Percentiles rank a stretch among this genome's conserved stretches.
phyloP scores from a whole-genome alignment of 139 green algal species.

The Edaphochlamys debaryana region DNA sequence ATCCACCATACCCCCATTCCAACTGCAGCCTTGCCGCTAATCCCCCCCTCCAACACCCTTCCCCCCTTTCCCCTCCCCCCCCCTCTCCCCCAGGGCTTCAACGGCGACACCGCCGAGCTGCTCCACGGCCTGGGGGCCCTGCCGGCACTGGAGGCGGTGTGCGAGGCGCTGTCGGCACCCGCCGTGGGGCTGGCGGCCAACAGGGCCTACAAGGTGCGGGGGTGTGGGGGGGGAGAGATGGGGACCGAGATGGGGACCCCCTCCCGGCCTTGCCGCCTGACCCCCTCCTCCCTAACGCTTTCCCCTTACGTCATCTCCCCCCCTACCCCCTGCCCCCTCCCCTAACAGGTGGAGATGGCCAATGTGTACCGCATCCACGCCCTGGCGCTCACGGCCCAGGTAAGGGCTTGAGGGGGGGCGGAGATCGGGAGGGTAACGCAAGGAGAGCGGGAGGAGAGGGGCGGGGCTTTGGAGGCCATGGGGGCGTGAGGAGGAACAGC shows the following conservation, averaged over 20 bases:
- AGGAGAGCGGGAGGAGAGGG: neutral
- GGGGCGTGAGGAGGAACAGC: neutral
- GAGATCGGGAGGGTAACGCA: too few species aligned
- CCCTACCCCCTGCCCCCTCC: neutral
- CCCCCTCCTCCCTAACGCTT: too few species aligned
- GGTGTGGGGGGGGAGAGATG: neutral
- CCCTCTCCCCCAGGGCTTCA: constrained; percentile 18
- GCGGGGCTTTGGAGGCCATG: neutral
- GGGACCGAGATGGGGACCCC: neutral
- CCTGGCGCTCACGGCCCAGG: constrained; percentile 34
- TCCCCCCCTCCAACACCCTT: too few species aligned
- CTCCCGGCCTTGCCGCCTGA: too few species aligned
- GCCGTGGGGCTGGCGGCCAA: neutral
- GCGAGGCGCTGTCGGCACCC: constrained; percentile 20
- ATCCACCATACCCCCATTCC: too few species aligned
- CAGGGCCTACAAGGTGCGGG: too few species aligned
- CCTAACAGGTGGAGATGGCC: constrained; percentile 42
- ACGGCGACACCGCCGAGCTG: constrained; percentile 29
- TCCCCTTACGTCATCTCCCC: neutral
- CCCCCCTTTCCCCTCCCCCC: too few species aligned
- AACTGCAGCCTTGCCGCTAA: too few species aligned
- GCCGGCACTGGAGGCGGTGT: constrained; percentile 35
- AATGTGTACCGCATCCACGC: constrained; percentile 42
- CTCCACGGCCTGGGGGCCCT: constrained; percentile 31
- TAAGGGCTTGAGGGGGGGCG: neutral